Evolutionary conservation across 257 asterid genomes (phyloP).

Genomic region (Lycium barbarum): DNA sequence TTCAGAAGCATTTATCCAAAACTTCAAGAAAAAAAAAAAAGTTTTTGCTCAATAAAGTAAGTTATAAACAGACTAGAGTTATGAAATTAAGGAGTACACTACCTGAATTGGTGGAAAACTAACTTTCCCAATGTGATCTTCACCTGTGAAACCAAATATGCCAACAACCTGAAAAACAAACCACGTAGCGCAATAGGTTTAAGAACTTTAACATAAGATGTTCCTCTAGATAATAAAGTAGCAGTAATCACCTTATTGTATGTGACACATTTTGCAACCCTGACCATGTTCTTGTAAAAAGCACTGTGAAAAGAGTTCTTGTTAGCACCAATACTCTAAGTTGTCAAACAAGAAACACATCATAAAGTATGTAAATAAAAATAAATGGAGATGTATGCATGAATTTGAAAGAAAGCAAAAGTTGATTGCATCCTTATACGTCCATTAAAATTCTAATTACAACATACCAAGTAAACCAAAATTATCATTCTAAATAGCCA

Average conservation of each 20-base stretch:
- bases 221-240: not conserved
- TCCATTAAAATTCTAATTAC: not conserved
- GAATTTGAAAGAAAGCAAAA: constrained; percentile 8
- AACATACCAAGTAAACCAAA: not conserved
- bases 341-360: constrained; percentile 12
- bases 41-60: not conserved
- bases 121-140: constrained; percentile 95
- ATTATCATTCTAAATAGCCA: not conserved
- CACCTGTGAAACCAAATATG: constrained; percentile 92
- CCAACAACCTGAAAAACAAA: constrained; percentile 70
- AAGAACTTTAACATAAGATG: not conserved
- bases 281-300: constrained; percentile 91
- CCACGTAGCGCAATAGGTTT: not conserved
- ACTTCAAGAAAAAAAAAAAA: not conserved
- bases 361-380: constrained; percentile 1
- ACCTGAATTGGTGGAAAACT: constrained; percentile 98
- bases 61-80: not conserved
- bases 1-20: not conserved
- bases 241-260: constrained; percentile 73
- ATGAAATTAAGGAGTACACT: not conserved
- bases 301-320: constrained; percentile 53
- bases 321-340: constrained; percentile 12
- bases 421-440: not conserved
- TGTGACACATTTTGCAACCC: constrained; percentile 81
- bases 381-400: not conserved